phyloP scores from a whole-genome alignment of 2,329 filamentous ascomycete genomes.

The Xylariaceae sp. region DNA sequence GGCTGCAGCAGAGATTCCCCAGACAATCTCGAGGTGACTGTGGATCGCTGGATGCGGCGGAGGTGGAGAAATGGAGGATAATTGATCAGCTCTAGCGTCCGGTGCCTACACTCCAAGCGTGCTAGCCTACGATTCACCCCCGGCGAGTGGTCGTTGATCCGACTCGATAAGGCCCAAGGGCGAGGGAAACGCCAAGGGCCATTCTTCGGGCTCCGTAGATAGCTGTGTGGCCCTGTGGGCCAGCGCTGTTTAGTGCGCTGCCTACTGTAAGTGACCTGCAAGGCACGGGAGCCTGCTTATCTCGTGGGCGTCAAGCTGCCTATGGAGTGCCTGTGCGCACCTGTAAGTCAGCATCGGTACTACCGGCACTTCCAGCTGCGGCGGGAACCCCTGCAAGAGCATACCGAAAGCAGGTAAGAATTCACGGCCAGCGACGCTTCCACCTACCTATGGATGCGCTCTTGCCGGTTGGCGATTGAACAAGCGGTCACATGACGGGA shows the following conservation, averaged over 20 bases:
- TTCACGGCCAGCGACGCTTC: no score
- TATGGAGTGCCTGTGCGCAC: no score
- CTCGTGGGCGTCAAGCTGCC: background rate
- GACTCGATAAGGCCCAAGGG: background rate
- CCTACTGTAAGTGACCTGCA: background rate
- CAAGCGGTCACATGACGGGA: no score
- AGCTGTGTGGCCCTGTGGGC: background rate
- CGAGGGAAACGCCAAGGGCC: no score
- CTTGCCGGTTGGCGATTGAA: no score
- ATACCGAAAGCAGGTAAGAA: no score
- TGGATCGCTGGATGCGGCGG: background rate
- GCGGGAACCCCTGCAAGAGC: no score
- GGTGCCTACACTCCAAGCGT: background rate
- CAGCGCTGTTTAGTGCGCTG: background rate
- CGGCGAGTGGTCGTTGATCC: background rate
- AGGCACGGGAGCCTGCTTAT: background rate
- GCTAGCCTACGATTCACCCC: background rate
- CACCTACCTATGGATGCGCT: no score
- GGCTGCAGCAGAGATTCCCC: background rate
- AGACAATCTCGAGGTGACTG: background rate
- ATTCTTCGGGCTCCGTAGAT: no score
- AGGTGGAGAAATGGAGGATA: background rate
- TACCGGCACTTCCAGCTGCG: no score
- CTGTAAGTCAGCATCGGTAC: no score
- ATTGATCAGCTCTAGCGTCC: background rate